Conservation (phyloP, 805 yeast species). For the Nakazawaea sp. region DNA sequence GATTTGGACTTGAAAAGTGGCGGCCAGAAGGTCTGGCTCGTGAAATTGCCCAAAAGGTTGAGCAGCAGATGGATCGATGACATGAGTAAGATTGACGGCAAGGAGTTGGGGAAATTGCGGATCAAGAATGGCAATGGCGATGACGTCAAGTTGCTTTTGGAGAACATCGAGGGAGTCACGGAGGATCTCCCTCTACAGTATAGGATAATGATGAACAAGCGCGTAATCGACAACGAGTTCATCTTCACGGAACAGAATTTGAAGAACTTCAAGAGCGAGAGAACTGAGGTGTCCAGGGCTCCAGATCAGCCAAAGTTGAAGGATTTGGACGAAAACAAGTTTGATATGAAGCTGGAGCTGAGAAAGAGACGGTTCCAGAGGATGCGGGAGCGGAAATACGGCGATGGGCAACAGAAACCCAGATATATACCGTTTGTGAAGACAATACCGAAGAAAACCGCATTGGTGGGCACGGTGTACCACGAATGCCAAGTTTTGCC, state of each 20-base stretch:
- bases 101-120: conserved; percentile 73
- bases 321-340: conserved; percentile 27
- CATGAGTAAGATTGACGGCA: conserved; percentile 56
- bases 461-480: conserved; percentile 77
- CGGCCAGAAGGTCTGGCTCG: conserved; percentile 82
- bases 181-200: conserved; percentile 75
- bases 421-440: conserved; percentile 74
- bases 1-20: conserved; percentile 65
- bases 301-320: conserved; percentile 45
- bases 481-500: conserved; percentile 93
- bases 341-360: conserved; percentile 13
- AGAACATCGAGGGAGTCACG: conserved; percentile 37
- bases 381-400: conserved; percentile 8
- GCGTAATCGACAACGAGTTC: conserved; percentile 76
- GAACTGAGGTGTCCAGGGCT: conserved; percentile 43
- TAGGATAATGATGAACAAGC: conserved; percentile 70
- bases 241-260: conserved; percentile 85
- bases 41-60: conserved; percentile 80
- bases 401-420: conserved; percentile 10
- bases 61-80: conserved; percentile 79
- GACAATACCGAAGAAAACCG: conserved; percentile 84
- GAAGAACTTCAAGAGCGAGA: conserved; percentile 43
- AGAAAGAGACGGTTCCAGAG: conserved; percentile 8
- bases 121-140: conserved; percentile 44
- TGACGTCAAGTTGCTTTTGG: conserved; percentile 49